Evolutionary conservation across 2,329 filamentous ascomycete species (phyloP).

Genomic region (Blastomyces emzantsi): DNA sequence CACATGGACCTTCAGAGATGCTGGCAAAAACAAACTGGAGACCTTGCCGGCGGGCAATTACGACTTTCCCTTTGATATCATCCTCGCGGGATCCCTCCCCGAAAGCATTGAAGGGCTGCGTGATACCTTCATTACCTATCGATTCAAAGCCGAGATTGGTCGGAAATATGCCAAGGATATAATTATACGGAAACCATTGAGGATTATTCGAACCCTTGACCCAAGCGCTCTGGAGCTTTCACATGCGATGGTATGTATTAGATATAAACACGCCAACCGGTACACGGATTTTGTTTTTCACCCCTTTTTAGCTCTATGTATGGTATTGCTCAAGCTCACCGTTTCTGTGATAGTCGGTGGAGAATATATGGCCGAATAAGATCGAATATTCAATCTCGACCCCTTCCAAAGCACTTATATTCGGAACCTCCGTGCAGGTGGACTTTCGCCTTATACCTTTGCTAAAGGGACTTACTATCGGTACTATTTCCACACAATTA

Average conservation of each 20-base stretch:
- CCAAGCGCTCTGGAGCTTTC: slow-evolving; percentile 66
- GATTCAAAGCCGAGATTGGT: slow-evolving; percentile 82
- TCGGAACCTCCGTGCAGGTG: slow-evolving; percentile 75
- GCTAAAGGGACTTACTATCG: slow-evolving; percentile 77
- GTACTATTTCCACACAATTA: slow-evolving; percentile 71
- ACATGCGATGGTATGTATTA: slow-evolving; percentile 62
- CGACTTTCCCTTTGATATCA: slow-evolving; percentile 69
- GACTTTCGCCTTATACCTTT: slow-evolving; percentile 83
- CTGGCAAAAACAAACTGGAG: slow-evolving; percentile 41
- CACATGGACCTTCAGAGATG: slow-evolving; percentile 60
- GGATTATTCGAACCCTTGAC: slow-evolving; percentile 69
- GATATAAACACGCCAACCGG: not conserved
- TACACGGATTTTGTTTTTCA: not conserved
- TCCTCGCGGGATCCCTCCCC: slow-evolving; percentile 58
- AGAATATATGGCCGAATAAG: slow-evolving; percentile 97
- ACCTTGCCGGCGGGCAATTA: slow-evolving; percentile 66
- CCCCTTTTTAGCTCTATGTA: not conserved
- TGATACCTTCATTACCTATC: slow-evolving; percentile 82
- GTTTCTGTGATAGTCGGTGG: slow-evolving; percentile 50
- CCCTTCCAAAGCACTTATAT: slow-evolving; percentile 87
- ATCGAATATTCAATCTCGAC: slow-evolving; percentile 91
- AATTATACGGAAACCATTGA: slow-evolving; percentile 66
- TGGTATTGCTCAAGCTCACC: not conserved
- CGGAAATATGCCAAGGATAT: slow-evolving; percentile 86
- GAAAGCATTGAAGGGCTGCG: slow-evolving; percentile 87